Evolutionary conservation across 495 filamentous ascomycete genomes (phyloP), one percentile per base, ranked within the genome.

Genomic region (Trichoderma erinaceum): DNA sequence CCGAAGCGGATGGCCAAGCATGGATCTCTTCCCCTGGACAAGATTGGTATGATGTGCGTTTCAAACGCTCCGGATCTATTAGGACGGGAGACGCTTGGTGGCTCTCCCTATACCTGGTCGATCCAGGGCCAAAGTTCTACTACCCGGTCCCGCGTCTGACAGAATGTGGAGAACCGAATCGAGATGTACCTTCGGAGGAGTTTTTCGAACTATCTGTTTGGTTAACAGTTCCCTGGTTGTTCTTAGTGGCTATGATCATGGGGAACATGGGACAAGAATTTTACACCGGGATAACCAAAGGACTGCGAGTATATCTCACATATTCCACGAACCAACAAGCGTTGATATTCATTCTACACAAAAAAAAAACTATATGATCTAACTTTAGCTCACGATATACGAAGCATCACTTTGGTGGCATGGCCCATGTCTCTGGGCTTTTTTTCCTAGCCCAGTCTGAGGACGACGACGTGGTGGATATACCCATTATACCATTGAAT

Each of bases 401-500:
- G 48, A 52, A 27, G 56, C 56, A 29, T 32, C 27, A 12, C 27
- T 61, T 35, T 27, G 56, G 27, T 61, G 56, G 27, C 23, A 61
- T 61, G 56, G 13, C 23, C 23, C 56, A 32, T 61, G 56, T 61
- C 27, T 35, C 15, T 61, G 23, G 56, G 56, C 25, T 15, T 13
- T 5, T 32, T 13, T 16, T 35, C 4, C 27, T 61, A 32, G 27
- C 23, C 56, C 56, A 11, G 56, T 61, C 56, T 13, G 56, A 32
- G 25, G 56, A 29, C 4, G 56, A 61, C 56, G 56, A 61, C 56
- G 23, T 61, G 25, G 56, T 61, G 56, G 56, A 61, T 29, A 61
- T 61, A 61, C 56, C 56, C 56, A 61, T 61, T 61, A 12, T 61
- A 61, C 56, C 56, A 61, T 11, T 61, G 56, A 25, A 61, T 61